phyloP scores from a whole-genome alignment of 2,329 filamentous ascomycete species.

The Teratosphaeria zuluensis region DNA sequence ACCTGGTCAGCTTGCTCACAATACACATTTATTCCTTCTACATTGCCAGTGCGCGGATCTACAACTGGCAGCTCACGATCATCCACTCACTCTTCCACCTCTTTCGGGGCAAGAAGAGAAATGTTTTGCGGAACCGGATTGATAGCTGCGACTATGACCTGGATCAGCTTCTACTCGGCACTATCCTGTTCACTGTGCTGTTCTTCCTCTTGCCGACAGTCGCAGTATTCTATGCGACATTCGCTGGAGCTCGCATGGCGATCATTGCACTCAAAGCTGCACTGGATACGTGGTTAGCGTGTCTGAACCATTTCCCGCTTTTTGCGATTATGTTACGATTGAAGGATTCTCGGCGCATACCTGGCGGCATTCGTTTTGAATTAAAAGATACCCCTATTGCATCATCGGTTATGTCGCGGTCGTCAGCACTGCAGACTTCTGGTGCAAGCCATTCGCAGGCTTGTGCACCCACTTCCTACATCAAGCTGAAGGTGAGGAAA shows the following conservation, averaged over 20 bases:
- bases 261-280: conserved; percentile 89
- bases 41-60: conserved; percentile 90
- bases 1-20: conserved; percentile 82
- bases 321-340: conserved; percentile 94
- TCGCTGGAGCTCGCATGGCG: conserved; percentile 85
- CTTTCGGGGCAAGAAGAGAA: conserved; percentile 96
- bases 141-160: conserved; percentile 98
- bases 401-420: conserved; percentile 3
- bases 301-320: conserved; percentile 91
- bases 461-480: conserved; percentile 62
- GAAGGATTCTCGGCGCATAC: conserved; percentile 83
- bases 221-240: conserved; percentile 92
- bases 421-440: not conserved
- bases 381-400: conserved; percentile 58
- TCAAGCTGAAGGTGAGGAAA: conserved; percentile 64
- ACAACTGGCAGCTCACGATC: conserved; percentile 96
- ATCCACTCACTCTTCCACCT: conserved; percentile 96
- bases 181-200: conserved; percentile 88
- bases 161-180: conserved; percentile 90
- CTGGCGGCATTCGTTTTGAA: conserved; percentile 85
- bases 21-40: conserved; percentile 98
- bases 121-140: conserved; percentile 91
- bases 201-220: conserved; percentile 94
- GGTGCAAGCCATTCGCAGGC: not conserved
- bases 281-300: conserved; percentile 85